Evolutionary conservation across 768 basidiomycete genomes (phyloP).

Genomic region (Strobilomyces dryophilus): DNA sequence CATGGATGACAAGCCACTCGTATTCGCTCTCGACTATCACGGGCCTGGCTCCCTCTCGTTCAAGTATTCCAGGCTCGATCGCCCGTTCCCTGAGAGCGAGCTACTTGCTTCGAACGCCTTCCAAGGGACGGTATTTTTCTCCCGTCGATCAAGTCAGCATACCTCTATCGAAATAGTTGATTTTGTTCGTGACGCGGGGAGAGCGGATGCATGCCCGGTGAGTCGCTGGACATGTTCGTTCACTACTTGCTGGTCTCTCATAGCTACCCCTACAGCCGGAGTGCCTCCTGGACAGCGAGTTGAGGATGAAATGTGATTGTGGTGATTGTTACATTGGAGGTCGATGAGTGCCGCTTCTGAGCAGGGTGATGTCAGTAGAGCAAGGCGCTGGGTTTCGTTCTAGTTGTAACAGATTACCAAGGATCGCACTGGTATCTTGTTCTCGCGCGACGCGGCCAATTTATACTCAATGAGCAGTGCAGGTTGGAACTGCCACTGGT

Average conservation of each 20-base stretch:
- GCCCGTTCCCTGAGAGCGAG: neutral
- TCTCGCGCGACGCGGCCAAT: too few relatives aligned
- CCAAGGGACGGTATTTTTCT: neutral
- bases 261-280: neutral
- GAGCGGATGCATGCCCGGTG: neutral
- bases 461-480: too few relatives aligned
- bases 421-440: too few relatives aligned
- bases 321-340: neutral
- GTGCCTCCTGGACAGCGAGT: neutral
- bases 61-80: neutral
- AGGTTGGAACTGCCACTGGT: too few relatives aligned
- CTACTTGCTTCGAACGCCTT: conserved; percentile 1
- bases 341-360: neutral
- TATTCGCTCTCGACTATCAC: neutral
- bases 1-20: neutral
- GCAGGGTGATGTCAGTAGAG: neutral
- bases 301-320: neutral
- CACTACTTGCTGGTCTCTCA: neutral
- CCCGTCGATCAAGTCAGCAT: neutral
- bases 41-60: neutral
- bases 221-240: neutral
- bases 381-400: too few relatives aligned
- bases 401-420: too few relatives aligned
- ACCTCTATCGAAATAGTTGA: neutral
- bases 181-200: neutral